Conservation (phyloP, 2,329 filamentous ascomycete genomes). For the Pleomassaria siparia region DNA sequence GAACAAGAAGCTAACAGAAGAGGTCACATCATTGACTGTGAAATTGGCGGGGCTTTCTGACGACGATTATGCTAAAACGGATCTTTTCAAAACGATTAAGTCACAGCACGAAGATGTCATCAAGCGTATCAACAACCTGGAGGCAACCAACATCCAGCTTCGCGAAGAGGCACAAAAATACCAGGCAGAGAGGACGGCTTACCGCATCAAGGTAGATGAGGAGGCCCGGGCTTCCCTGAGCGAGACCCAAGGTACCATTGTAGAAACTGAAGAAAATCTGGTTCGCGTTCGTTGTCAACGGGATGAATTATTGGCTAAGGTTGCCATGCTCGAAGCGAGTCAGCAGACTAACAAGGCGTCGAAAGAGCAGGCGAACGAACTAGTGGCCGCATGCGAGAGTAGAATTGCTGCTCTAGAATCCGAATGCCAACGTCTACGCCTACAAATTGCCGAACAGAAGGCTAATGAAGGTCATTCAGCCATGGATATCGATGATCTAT, state of each 20-base stretch:
- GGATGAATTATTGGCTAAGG: slow-evolving; percentile 83
- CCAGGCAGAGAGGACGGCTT: slow-evolving; percentile 80
- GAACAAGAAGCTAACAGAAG: slow-evolving; percentile 72
- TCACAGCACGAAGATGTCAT: slow-evolving; percentile 90
- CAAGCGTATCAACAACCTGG: slow-evolving; percentile 85
- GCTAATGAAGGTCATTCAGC: slow-evolving; percentile 21
- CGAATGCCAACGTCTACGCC: slow-evolving; percentile 71
- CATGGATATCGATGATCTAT: slow-evolving; percentile 59
- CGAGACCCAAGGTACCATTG: slow-evolving; percentile 81
- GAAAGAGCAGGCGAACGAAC: slow-evolving; percentile 73
- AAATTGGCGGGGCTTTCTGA: slow-evolving; percentile 75
- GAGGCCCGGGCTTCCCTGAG: slow-evolving; percentile 72
- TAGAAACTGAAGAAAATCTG: slow-evolving; percentile 79
- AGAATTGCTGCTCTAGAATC: slow-evolving; percentile 80
- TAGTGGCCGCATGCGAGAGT: slow-evolving; percentile 76
- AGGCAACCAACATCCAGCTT: slow-evolving; percentile 82
- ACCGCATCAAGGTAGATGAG: slow-evolving; percentile 76
- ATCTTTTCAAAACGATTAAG: slow-evolving; percentile 90
- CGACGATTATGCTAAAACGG: slow-evolving; percentile 90
- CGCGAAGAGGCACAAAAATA: slow-evolving; percentile 83
- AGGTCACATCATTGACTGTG: slow-evolving; percentile 72
- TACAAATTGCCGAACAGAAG: slow-evolving; percentile 55
- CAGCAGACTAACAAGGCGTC: slow-evolving; percentile 75
- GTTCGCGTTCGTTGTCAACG: slow-evolving; percentile 80
- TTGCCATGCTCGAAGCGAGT: slow-evolving; percentile 74